Evolutionary conservation across 352 stramenopile genomes (phyloP).

Genomic region (Sclerospora graminicola): DNA sequence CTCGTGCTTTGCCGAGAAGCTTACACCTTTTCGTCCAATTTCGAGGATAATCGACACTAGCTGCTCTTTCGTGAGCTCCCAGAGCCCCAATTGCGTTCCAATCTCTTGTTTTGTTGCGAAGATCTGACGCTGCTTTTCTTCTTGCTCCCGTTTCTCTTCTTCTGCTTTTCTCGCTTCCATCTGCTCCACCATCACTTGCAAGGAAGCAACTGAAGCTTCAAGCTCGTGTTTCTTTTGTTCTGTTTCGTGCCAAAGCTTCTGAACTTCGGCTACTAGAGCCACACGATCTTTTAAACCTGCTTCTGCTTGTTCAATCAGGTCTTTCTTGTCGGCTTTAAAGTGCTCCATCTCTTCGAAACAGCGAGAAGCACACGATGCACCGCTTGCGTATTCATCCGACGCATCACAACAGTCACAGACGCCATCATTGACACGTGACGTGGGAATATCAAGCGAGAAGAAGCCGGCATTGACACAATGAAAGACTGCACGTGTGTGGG

Average conservation of each 20-base stretch:
- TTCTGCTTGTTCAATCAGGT: constrained; percentile 65
- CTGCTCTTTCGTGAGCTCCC: constrained; percentile 46
- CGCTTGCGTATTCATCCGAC: constrained; percentile 70
- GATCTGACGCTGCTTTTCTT: constrained; percentile 41
- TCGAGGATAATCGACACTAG: constrained; percentile 53
- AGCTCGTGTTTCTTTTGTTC: constrained; percentile 20
- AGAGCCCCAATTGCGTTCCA: constrained; percentile 43
- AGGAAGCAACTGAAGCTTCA: constrained; percentile 16
- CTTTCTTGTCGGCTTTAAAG: constrained; percentile 38
- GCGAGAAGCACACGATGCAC: constrained; percentile 26
- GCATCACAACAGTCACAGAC: constrained; percentile 98
- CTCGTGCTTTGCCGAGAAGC: constrained; percentile 38
- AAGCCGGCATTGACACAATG: constrained; percentile 32
- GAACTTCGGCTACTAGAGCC: constrained; percentile 20
- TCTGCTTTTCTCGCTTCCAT: constrained; percentile 22
- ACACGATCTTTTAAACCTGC: constrained; percentile 41
- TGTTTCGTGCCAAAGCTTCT: constrained; percentile 27
- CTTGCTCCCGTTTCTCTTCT: constrained; percentile 36
- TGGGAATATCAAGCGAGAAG: constrained; percentile 41
- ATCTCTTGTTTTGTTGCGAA: constrained; percentile 31
- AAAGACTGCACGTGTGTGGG: constrained; percentile 32
- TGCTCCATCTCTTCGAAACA: constrained; percentile 29
- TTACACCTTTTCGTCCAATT: constrained; percentile 28
- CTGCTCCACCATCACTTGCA: constrained; percentile 32
- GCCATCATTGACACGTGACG: constrained; percentile 83